Conservation (phyloP, 2,329 filamentous ascomycete species). For the Boeremia exigua region DNA sequence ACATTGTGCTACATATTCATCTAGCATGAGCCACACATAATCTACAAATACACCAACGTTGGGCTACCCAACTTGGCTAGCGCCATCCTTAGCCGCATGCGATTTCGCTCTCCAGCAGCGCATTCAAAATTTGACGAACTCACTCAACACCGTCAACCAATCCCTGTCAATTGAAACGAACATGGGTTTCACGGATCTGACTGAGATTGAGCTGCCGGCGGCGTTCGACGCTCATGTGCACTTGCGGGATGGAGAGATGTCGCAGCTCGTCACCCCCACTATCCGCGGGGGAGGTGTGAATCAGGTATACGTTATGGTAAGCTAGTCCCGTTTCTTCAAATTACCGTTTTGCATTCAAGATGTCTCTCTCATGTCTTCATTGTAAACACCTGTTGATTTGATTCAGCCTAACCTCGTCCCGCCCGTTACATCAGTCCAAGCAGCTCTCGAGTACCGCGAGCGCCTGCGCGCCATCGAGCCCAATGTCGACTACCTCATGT, state of each 20-base stretch:
- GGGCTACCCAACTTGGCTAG: constrained; percentile 4
- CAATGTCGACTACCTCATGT: constrained; percentile 59
- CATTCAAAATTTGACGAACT: constrained; percentile 22
- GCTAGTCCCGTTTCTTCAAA: constrained; percentile 14
- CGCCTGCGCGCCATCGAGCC: constrained; percentile 54
- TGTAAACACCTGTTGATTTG: background rate
- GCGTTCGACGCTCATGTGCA: constrained; percentile 60
- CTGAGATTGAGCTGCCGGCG: constrained; percentile 55
- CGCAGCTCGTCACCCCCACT: constrained; percentile 57
- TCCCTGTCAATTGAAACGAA: background rate
- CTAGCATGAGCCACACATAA: background rate
- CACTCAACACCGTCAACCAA: background rate
- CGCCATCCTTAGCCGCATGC: constrained; percentile 10
- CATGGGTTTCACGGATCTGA: constrained; percentile 51
- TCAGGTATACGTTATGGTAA: constrained; percentile 61
- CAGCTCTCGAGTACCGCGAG: constrained; percentile 55
- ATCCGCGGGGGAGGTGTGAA: constrained; percentile 60
- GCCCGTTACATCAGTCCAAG: constrained; percentile 56
- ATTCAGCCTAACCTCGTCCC: constrained; percentile 58
- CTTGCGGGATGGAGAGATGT: constrained; percentile 60
- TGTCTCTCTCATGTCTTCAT: background rate
- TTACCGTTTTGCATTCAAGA: background rate
- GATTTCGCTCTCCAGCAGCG: constrained; percentile 16
- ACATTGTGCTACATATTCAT: too few species aligned
- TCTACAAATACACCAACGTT: background rate